These are phyloP conservation scores for Cutaneotrichosporon sp. DNA, from an alignment of 1,284 basidiomycete genomes.

Conservation along the genomic window DNA sequence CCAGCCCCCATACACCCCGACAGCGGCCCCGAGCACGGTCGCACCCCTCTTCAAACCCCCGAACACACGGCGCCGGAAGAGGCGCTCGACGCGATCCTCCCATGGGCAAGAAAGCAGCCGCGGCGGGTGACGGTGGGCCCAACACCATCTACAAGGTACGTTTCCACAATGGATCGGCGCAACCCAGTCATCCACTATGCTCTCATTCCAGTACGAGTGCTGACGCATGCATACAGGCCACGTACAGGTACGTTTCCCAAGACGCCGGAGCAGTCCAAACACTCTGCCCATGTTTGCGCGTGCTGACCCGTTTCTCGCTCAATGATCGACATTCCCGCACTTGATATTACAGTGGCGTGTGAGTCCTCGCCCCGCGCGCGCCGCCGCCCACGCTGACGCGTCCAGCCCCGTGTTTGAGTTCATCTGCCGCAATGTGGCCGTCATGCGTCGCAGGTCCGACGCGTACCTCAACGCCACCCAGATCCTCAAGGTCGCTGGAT, in stretches of 20 bases:
- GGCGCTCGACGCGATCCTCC: constrained; percentile 7
- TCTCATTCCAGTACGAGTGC: neutral
- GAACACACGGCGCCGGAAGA: neutral
- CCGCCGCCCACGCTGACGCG: constrained; percentile 7
- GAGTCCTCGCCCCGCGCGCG: constrained; percentile 26
- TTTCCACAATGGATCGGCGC: constrained; percentile 1
- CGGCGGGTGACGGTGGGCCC: constrained; percentile 32
- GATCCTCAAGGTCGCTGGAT: constrained; percentile 98
- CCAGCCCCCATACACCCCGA: neutral
- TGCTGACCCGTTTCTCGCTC: constrained; percentile 12
- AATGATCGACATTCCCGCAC: neutral
- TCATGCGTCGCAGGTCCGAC: constrained; percentile 95
- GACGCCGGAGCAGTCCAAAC: neutral
- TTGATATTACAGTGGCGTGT: constrained; percentile 51
- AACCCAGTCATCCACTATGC: neutral
- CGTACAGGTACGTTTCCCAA: constrained; percentile 31
- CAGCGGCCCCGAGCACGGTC: neutral
- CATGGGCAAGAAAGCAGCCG: constrained; percentile 37
- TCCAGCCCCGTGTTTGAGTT: constrained; percentile 54
- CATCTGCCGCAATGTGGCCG: constrained; percentile 93
- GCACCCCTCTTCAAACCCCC: neutral
- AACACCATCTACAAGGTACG: constrained; percentile 47
- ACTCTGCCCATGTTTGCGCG: neutral
- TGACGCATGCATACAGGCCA: constrained; percentile 29
- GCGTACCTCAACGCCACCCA: constrained; percentile 99